Evolutionary conservation across 345 rosid genomes (phyloP).

Genomic region (Cardamine chenopodiifolia): DNA sequence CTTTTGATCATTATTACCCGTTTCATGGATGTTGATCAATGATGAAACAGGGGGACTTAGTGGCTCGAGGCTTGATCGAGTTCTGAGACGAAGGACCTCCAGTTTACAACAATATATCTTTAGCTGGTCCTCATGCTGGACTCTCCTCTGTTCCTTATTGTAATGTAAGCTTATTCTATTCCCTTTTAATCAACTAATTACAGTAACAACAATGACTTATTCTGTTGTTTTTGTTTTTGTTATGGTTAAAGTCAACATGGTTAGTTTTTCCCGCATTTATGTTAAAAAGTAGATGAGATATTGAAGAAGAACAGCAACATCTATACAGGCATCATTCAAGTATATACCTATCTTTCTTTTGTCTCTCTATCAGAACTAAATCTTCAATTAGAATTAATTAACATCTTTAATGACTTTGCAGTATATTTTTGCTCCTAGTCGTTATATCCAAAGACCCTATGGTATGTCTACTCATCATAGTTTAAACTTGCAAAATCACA

Average conservation of each 20-base stretch:
- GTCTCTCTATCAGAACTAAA: background rate
- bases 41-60: constrained; percentile 72
- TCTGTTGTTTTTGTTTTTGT: constrained; percentile 1
- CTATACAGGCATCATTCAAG: constrained; percentile 76
- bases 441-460: background rate
- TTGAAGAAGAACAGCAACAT: constrained; percentile 53
- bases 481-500: background rate
- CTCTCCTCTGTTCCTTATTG: constrained; percentile 87
- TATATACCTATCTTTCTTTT: constrained; percentile 31
- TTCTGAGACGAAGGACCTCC: constrained; percentile 80
- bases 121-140: constrained; percentile 97
- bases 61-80: constrained; percentile 83
- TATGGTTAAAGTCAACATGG: constrained; percentile 45
- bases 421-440: constrained; percentile 32
- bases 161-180: constrained; percentile 54
- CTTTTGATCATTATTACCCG: background rate
- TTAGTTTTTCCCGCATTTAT: constrained; percentile 49
- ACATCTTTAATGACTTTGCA: constrained; percentile 17
- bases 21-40: background rate
- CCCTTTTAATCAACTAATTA: background rate
- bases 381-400: constrained; percentile 1
- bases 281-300: constrained; percentile 51
- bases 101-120: constrained; percentile 71
- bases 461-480: background rate
- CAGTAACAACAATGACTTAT: background rate